Evolutionary conservation across 306 rosid species (phyloP).

Genomic region (Corylus americana): DNA sequence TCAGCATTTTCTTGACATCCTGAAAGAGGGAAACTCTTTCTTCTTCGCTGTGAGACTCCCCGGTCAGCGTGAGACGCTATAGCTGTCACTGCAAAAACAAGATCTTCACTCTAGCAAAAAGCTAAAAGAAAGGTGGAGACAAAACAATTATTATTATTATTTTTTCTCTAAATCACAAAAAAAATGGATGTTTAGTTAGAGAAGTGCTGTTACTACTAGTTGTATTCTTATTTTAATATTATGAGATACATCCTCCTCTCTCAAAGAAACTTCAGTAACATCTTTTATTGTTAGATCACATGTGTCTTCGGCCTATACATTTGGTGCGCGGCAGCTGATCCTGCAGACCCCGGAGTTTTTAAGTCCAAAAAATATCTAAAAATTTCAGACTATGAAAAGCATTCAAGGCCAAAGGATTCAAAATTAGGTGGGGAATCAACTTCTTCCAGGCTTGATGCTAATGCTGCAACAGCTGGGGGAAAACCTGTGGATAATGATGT

Average conservation of each 20-base stretch:
- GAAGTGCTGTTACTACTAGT: not conserved
- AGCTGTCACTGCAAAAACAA: too few relatives aligned
- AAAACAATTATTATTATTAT: too few relatives aligned
- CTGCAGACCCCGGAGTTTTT: constrained; percentile 94
- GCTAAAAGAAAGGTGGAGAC: too few relatives aligned
- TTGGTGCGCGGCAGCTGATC: constrained; percentile 99
- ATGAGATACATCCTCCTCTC: not conserved
- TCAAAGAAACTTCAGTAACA: constrained; percentile 17
- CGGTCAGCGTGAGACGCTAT: too few relatives aligned
- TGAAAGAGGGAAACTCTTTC: too few relatives aligned
- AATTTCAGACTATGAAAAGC: constrained; percentile 55
- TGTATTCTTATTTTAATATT: not conserved
- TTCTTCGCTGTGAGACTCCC: too few relatives aligned
- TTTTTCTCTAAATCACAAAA: too few relatives aligned
- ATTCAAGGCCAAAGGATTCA: constrained; percentile 46
- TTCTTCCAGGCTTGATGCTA: constrained; percentile 60
- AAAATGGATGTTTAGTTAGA: not conserved
- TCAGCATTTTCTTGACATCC: not conserved
- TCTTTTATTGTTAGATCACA: constrained; percentile 64
- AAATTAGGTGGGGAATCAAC: constrained; percentile 71
- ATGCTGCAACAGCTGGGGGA: constrained; percentile 53
- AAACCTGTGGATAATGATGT: constrained; percentile 60
- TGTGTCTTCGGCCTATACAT: constrained; percentile 85
- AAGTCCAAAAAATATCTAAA: constrained; percentile 83
- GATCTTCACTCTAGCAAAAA: too few relatives aligned